These are phyloP conservation scores for Sabuloglossum arenarium DNA, from an alignment of 495 filamentous ascomycete genomes.

Conservation along the genomic window DNA sequence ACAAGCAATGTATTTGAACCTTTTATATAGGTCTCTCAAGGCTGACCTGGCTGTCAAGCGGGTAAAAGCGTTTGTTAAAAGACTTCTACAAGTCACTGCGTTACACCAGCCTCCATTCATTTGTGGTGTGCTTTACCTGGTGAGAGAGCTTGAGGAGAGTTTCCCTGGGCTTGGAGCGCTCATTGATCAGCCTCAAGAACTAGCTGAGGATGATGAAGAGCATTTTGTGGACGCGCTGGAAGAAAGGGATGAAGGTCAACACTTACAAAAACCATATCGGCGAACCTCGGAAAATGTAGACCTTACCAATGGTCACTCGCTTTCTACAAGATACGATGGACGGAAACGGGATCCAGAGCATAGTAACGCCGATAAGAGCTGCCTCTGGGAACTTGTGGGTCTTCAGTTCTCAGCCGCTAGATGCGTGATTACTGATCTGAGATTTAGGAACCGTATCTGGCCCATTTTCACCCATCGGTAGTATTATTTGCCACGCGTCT, in stretches of 20 bases:
- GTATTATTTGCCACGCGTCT: constrained; percentile 59
- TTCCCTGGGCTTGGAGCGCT: constrained; percentile 58
- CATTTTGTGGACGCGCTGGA: constrained; percentile 49
- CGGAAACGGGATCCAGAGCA: constrained; percentile 80
- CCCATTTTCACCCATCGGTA: constrained; percentile 90
- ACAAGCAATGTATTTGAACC: constrained; percentile 82
- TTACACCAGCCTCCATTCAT: constrained; percentile 86
- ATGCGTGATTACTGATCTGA: neutral
- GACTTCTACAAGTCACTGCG: constrained; percentile 64
- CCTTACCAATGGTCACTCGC: constrained; percentile 1
- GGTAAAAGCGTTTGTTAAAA: constrained; percentile 86
- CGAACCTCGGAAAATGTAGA: constrained; percentile 4
- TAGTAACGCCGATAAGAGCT: constrained; percentile 73
- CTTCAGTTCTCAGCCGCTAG: neutral
- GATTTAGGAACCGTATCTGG: constrained; percentile 42
- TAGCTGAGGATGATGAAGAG: constrained; percentile 49
- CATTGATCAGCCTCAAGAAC: constrained; percentile 49
- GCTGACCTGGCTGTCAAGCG: constrained; percentile 68
- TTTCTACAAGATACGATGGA: constrained; percentile 44
- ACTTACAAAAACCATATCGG: neutral
- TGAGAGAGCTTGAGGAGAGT: constrained; percentile 54
- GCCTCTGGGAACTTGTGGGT: constrained; percentile 75
- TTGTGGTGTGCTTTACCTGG: constrained; percentile 70
- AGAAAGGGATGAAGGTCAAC: constrained; percentile 14
- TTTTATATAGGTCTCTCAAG: constrained; percentile 73